These are phyloP conservation scores for Tricholoma bakamatsutake DNA, from an alignment of 768 basidiomycete genomes.

Conservation along the genomic window DNA sequence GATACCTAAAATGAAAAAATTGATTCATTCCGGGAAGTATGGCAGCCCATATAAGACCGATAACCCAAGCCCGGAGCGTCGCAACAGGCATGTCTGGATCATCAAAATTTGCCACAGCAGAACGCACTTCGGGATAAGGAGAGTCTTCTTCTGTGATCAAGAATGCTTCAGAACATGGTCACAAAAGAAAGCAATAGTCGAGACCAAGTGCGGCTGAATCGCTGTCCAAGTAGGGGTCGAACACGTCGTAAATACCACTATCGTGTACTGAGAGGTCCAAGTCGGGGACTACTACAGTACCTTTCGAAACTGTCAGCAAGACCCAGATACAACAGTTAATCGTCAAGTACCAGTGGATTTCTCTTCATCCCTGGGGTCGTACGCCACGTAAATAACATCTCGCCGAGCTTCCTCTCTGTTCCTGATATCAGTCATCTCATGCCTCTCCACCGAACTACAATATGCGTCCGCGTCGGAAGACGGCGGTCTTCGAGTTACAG, in stretches of 20 bases:
- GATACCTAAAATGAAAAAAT: slow-evolving; percentile 72
- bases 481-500: slow-evolving; percentile 18
- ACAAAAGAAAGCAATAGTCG: neutral
- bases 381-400: slow-evolving; percentile 18
- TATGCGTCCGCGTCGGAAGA: slow-evolving; percentile 14
- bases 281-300: slow-evolving; percentile 8
- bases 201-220: slow-evolving; percentile 17
- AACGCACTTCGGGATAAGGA: slow-evolving; percentile 79
- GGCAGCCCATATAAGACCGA: slow-evolving; percentile 52
- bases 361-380: slow-evolving; percentile 22
- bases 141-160: slow-evolving; percentile 54
- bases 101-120: slow-evolving; percentile 70
- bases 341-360: slow-evolving; percentile 26
- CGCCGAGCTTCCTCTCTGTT: slow-evolving; percentile 22
- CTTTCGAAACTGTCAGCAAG: slow-evolving; percentile 8
- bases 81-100: slow-evolving; percentile 58
- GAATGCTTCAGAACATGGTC: neutral
- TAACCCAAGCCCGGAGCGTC: slow-evolving; percentile 54
- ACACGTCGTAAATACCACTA: slow-evolving; percentile 24
- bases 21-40: slow-evolving; percentile 71
- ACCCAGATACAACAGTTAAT: neutral
- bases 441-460: slow-evolving; percentile 20
- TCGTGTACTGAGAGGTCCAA: slow-evolving; percentile 19
- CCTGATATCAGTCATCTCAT: slow-evolving; percentile 31
- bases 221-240: slow-evolving; percentile 33